Evolutionary conservation across 2,329 filamentous ascomycete genomes (phyloP).

Genomic region (Diatrype stigma): DNA sequence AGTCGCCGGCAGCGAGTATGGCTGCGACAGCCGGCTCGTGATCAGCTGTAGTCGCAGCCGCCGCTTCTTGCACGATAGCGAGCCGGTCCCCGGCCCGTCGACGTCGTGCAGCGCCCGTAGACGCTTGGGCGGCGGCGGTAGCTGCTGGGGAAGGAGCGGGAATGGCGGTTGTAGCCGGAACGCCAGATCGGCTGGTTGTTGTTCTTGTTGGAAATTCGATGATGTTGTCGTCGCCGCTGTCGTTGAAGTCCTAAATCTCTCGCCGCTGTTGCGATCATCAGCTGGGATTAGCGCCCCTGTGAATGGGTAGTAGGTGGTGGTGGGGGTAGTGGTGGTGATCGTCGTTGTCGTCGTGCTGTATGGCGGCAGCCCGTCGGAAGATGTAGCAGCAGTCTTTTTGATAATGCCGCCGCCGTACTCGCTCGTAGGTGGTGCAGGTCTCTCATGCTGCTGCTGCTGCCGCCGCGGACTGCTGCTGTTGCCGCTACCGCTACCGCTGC

Average conservation of each 20-base stretch:
- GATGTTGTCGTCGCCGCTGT: too few species aligned
- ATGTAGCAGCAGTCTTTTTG: too few species aligned
- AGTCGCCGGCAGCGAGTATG: slow-evolving; percentile 65
- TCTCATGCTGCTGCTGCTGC: not conserved
- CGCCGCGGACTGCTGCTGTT: not conserved
- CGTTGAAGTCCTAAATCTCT: too few species aligned
- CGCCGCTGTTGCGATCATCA: too few species aligned
- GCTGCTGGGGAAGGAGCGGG: slow-evolving; percentile 38
- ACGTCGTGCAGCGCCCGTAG: slow-evolving; percentile 52
- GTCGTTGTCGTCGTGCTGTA: too few species aligned
- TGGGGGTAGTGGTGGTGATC: too few species aligned
- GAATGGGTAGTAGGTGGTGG: not conserved
- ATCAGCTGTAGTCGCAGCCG: slow-evolving; percentile 59
- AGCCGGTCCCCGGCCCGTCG: slow-evolving; percentile 50
- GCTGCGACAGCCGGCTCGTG: slow-evolving; percentile 65
- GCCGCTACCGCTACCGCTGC: not conserved
- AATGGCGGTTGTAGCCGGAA: slow-evolving; percentile 2
- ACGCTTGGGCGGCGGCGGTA: slow-evolving; percentile 41
- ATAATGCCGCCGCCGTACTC: too few species aligned
- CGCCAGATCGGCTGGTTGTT: slow-evolving; percentile 1
- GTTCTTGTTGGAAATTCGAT: too few species aligned
- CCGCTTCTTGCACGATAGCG: slow-evolving; percentile 61
- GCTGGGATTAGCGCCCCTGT: not conserved
- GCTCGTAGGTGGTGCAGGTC: too few species aligned
- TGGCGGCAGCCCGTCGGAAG: too few species aligned